These are phyloP conservation scores for Posidonia oceanica DNA, from an alignment of 116 monocot genomes.

Conservation along the genomic window DNA sequence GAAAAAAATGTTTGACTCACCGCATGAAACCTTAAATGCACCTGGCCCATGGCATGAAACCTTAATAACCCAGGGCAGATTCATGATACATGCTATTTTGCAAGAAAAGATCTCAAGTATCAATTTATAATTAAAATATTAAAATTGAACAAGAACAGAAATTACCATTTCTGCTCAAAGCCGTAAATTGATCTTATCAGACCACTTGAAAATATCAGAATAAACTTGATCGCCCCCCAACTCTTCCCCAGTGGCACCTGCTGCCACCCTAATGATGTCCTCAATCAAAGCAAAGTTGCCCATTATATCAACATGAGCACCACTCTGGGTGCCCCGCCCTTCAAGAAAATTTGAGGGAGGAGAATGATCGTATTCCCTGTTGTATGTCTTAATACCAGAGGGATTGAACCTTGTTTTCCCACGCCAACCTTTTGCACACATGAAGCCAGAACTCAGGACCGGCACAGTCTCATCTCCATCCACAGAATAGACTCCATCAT, in stretches of 20 bases:
- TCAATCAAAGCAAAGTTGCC: conserved; percentile 95
- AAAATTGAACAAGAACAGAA: not conserved
- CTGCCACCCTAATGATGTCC: conserved; percentile 88
- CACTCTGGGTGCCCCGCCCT: conserved; percentile 95
- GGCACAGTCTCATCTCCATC: conserved; percentile 96
- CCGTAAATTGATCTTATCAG: conserved; percentile 65
- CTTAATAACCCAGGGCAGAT: no score
- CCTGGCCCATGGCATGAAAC: no score
- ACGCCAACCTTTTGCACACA: conserved; percentile 96
- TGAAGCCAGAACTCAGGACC: conserved; percentile 81
- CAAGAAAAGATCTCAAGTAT: no score
- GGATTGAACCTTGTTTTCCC: conserved; percentile 96
- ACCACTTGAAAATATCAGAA: conserved; percentile 97
- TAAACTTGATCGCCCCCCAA: conserved; percentile 83
- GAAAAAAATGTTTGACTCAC: no score
- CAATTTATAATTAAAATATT: no score
- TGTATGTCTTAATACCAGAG: conserved; percentile 68
- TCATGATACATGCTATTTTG: no score
- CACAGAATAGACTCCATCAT: conserved; percentile 61
- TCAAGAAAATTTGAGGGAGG: conserved; percentile 87
- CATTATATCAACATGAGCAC: conserved; percentile 98
- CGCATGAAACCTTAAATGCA: no score
- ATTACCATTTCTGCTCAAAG: conserved; percentile 20
- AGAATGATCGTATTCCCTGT: conserved; percentile 85
- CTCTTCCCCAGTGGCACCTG: conserved; percentile 83